Evolutionary conservation across 768 basidiomycete genomes (phyloP).

Genomic region (Pleurotus salmoneostramineus): DNA sequence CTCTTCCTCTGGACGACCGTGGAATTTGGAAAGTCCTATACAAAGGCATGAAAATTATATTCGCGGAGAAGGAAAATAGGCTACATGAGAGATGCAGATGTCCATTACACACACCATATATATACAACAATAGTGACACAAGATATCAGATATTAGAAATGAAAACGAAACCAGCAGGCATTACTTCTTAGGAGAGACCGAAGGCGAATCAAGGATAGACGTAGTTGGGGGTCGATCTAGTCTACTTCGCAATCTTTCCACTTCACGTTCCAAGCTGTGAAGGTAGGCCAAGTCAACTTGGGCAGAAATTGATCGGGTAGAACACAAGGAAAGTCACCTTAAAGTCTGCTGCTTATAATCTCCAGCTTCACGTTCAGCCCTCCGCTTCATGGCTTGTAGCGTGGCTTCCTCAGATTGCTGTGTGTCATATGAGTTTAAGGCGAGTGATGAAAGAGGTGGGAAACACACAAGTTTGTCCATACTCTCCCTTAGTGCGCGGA

Average conservation of each 20-base stretch:
- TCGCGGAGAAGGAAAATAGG: no score
- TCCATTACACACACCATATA: neutral
- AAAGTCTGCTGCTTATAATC: constrained; percentile 71
- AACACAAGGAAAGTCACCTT: constrained; percentile 38
- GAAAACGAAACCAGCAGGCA: neutral
- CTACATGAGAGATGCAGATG: no score
- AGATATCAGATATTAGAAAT: neutral
- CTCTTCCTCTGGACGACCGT: no score
- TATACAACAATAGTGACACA: neutral
- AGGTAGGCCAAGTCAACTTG: constrained; percentile 4
- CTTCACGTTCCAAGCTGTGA: constrained; percentile 56
- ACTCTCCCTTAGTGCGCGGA: constrained; percentile 49
- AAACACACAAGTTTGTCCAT: constrained; percentile 60
- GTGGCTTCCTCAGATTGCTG: constrained; percentile 70
- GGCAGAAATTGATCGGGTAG: neutral
- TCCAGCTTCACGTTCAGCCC: constrained; percentile 71
- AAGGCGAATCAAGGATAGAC: constrained; percentile 19
- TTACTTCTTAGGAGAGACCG: constrained; percentile 29
- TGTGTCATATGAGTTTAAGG: constrained; percentile 5
- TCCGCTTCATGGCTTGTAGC: constrained; percentile 68
- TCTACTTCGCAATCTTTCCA: constrained; percentile 65
- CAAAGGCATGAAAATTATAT: no score
- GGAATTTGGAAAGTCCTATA: no score
- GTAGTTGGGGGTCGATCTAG: constrained; percentile 52
- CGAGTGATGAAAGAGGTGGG: neutral